Evolutionary conservation across 2,329 filamentous ascomycete species (phyloP), one percentile per base, ranked within the genome.

Genomic region (Botrytis fragariae): DNA sequence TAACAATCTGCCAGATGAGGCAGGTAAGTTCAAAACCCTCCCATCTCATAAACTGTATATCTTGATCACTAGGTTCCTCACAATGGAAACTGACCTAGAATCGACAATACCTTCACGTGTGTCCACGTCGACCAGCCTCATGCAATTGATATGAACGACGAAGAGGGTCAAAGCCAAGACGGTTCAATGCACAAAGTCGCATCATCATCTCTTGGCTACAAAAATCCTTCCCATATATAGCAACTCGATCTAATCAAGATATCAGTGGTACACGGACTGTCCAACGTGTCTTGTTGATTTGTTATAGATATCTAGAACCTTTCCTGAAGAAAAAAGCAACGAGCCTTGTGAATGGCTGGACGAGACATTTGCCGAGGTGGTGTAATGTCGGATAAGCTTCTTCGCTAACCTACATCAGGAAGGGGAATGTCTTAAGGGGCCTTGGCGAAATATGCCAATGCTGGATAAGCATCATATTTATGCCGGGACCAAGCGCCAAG

Each of bases 161-260:
- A 68, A 68, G 35, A 42, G n/a, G 25, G 48, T 51, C 25, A 68
- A 39, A 68, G 48, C 45, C 35, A 68, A 68, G 64, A n/a, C 48
- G 64, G 48, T 32, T 68, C 8, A 54, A 68, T 54, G 25, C 18
- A 57, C 29, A 22, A 35, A 22, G 35, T 29, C 20, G 48, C n/a
- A 39, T 42, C 42, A n/a, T 22, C 25, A 57, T 54, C 48, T 14
- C 64, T 68, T 68, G 64, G 48, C 64, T 42, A 1, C 18, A 54
- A 22, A 4, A 42, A 57, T 68, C 64, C 16, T 68, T 39, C 48
- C 64, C 35, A 68, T 42, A 39, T 22, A 57, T 54, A 67, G 64
- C 45, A 54, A 54, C 64, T 67, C 64, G 14, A 39, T 29, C 35
- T 22, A 25, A 67, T 54, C 9, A 12, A 14, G 45, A 67, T 54